These are phyloP conservation scores for Aspergillus tubingensis DNA, from an alignment of 2,329 filamentous ascomycete species.

Conservation along the genomic window DNA sequence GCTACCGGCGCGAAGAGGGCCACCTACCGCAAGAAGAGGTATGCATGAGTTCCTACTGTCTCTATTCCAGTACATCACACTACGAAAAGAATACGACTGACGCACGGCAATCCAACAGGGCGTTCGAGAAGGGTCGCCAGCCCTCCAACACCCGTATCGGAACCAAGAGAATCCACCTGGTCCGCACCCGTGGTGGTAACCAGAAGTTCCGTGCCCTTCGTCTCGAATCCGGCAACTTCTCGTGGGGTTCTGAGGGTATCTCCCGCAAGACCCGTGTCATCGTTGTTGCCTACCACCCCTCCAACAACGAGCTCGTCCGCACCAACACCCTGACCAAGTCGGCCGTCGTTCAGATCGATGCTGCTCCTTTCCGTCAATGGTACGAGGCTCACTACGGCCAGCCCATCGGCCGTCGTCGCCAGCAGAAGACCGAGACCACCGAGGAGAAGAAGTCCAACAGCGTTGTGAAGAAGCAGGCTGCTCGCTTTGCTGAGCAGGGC, in stretches of 20 bases:
- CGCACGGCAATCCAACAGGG: slow-evolving; percentile 69
- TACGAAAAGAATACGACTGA: slow-evolving; percentile 52
- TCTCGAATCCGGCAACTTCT: slow-evolving; percentile 98
- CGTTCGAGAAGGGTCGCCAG: slow-evolving; percentile 99
- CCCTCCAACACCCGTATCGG: slow-evolving; percentile 99
- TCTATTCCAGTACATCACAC: background rate
- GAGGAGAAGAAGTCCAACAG: slow-evolving; percentile 91
- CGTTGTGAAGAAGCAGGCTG: slow-evolving; percentile 95
- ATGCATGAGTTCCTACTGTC: slow-evolving; percentile 50
- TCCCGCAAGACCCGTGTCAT: slow-evolving; percentile 99
- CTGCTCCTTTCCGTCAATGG: slow-evolving; percentile 99
- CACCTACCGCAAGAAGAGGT: slow-evolving; percentile 73
- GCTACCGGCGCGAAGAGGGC: slow-evolving; percentile 97
- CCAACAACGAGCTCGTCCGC: slow-evolving; percentile 99
- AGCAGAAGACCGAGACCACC: slow-evolving; percentile 67
- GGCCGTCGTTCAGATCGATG: slow-evolving; percentile 98
- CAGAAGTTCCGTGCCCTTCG: slow-evolving; percentile 99
- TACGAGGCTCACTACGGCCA: slow-evolving; percentile 99
- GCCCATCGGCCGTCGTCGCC: slow-evolving; percentile 83
- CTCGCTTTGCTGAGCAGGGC: slow-evolving; percentile 75
- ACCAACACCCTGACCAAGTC: slow-evolving; percentile 99
- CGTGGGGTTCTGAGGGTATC: slow-evolving; percentile 96
- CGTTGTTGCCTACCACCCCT: slow-evolving; percentile 96
- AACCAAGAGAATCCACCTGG: slow-evolving; percentile 91
- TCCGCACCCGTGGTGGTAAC: slow-evolving; percentile 97